These are phyloP conservation scores for Volutella citrinella DNA, from an alignment of 2,329 filamentous ascomycete species.

Conservation along the genomic window DNA sequence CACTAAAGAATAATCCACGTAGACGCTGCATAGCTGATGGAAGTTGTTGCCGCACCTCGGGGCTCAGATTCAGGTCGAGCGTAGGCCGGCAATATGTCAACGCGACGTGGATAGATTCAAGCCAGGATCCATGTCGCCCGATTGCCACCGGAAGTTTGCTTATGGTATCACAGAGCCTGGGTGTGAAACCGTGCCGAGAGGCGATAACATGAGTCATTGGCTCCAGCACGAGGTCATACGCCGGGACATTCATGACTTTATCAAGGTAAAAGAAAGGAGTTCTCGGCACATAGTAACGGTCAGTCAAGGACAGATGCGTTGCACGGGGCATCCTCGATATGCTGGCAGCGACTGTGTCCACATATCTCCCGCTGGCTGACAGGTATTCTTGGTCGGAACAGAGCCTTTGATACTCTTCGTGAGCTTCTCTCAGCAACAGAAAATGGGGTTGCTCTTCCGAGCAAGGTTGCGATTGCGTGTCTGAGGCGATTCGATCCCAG, in stretches of 20 bases:
- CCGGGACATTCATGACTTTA: constrained; percentile 1
- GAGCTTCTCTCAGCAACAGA: constrained; percentile 1
- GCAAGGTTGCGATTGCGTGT: constrained; percentile 1
- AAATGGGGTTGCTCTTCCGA: constrained; percentile 1
- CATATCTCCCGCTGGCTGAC: constrained; percentile 1
- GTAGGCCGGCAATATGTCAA: constrained; percentile 1
- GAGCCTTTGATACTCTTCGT: constrained; percentile 4
- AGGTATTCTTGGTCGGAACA: constrained; percentile 4
- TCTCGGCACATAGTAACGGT: neutral
- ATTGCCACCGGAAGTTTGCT: constrained; percentile 1
- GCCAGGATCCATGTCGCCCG: neutral
- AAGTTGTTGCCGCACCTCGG: constrained; percentile 1
- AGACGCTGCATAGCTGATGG: constrained; percentile 4
- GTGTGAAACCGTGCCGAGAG: constrained; percentile 1
- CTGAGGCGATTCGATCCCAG: constrained; percentile 1
- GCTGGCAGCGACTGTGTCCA: constrained; percentile 2
- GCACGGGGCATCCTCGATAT: constrained; percentile 2
- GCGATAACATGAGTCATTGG: constrained; percentile 1
- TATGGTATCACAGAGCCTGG: constrained; percentile 3
- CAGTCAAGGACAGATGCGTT: neutral
- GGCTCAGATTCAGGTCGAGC: neutral
- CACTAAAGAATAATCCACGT: constrained; percentile 2
- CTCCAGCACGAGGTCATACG: neutral
- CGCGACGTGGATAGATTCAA: constrained; percentile 2
- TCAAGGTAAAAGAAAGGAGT: constrained; percentile 1